Percentiles rank a stretch among this genome's conserved stretches.
Evolutionary conservation across 2,329 filamentous ascomycete species (phyloP).

Genomic region (Hypoxylon sp.): DNA sequence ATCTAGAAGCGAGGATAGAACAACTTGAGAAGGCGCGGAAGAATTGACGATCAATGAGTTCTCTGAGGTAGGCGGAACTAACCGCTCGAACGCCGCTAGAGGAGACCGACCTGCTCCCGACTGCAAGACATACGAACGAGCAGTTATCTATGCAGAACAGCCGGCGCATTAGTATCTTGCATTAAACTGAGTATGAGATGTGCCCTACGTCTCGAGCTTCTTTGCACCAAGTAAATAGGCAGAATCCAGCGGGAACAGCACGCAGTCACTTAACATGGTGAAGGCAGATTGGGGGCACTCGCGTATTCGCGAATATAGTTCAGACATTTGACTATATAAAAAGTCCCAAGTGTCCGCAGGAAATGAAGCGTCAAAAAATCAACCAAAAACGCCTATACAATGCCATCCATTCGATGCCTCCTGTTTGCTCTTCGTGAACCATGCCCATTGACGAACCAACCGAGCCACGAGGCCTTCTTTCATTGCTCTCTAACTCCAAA

Average conservation of each 20-base stretch:
- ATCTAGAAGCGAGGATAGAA: constrained; percentile 50
- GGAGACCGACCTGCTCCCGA: background rate
- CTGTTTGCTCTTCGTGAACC: constrained; percentile 32
- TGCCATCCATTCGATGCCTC: constrained; percentile 43
- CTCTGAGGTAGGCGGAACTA: background rate
- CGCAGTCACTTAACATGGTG: background rate
- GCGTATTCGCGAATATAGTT: constrained; percentile 16
- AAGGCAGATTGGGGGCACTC: constrained; percentile 9
- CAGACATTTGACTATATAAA: constrained; percentile 23
- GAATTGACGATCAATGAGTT: constrained; percentile 5
- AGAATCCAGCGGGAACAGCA: background rate
- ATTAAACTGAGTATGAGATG: background rate
- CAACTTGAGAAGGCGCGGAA: constrained; percentile 48
- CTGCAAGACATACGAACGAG: background rate
- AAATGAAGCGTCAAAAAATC: constrained; percentile 26
- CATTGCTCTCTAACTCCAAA: constrained; percentile 31
- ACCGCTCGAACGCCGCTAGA: background rate
- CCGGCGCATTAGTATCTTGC: background rate
- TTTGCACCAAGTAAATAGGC: constrained; percentile 13
- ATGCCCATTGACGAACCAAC: constrained; percentile 33
- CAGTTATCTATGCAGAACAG: background rate
- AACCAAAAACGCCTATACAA: constrained; percentile 49
- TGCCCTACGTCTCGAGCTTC: background rate
- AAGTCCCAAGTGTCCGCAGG: constrained; percentile 14
- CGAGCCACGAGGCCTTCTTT: constrained; percentile 42